Conservation (phyloP, 2,329 filamentous ascomycete species). For the Juglanconis sp. region DNA sequence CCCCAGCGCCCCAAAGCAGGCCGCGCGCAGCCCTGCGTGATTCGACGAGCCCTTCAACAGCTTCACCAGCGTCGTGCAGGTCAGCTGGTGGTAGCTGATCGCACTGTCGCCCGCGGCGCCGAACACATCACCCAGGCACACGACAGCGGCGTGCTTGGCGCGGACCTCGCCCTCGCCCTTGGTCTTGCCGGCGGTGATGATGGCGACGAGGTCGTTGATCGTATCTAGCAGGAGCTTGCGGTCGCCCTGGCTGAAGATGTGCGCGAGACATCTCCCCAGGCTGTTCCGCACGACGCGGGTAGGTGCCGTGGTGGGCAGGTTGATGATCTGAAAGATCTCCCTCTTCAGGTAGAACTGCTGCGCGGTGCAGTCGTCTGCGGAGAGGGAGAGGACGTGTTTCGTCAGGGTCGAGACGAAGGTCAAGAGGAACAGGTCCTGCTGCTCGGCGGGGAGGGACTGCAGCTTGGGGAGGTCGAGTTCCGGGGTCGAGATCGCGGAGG, state of each 20-base stretch:
- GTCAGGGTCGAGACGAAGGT: constrained; percentile 82
- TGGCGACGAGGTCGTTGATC: constrained; percentile 77
- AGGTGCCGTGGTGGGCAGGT: constrained; percentile 73
- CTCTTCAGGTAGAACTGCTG: constrained; percentile 92
- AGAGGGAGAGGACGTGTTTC: constrained; percentile 72
- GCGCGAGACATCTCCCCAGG: constrained; percentile 77
- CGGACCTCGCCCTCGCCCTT: constrained; percentile 73
- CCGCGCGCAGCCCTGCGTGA: constrained; percentile 78
- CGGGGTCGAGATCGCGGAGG: constrained; percentile 44
- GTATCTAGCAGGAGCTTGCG: constrained; percentile 91
- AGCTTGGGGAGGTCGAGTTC: constrained; percentile 91
- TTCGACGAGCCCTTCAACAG: constrained; percentile 74
- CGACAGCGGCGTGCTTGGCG: constrained; percentile 81
- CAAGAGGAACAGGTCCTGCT: constrained; percentile 91
- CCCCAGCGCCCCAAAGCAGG: constrained; percentile 70
- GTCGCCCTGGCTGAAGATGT: constrained; percentile 81
- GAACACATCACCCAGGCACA: constrained; percentile 85
- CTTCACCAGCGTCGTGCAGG: constrained; percentile 70
- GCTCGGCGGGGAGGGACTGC: constrained; percentile 83
- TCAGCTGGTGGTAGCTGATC: constrained; percentile 74
- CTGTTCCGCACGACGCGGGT: constrained; percentile 89
- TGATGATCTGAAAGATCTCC: constrained; percentile 90
- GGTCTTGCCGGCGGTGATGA: constrained; percentile 70
- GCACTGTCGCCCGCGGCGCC: constrained; percentile 91
- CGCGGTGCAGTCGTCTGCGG: constrained; percentile 75